Conservation (phyloP, 2,329 filamentous ascomycete genomes). For the Colletotrichum costaricense region DNA sequence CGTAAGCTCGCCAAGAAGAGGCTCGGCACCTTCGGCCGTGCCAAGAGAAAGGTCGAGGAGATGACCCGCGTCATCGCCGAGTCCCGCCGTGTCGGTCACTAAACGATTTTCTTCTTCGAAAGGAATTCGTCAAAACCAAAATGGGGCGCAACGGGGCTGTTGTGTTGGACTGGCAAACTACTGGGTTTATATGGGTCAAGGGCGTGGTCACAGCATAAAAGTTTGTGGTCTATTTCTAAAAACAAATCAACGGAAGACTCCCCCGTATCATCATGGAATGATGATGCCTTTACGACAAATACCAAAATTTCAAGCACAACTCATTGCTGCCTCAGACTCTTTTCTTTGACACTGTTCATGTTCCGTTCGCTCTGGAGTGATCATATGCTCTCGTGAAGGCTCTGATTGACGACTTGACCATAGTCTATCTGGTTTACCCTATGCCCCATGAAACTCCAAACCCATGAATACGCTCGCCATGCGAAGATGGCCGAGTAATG, state of each 20-base stretch:
- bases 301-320: conserved; percentile 44
- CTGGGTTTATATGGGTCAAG: conserved; percentile 42
- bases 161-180: conserved; percentile 15
- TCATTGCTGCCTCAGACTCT: not conserved
- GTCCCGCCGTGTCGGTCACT: conserved; percentile 77
- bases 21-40: conserved; percentile 98
- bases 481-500: not conserved
- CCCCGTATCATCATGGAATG: conserved; percentile 42
- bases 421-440: not conserved
- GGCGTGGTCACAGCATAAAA: conserved; percentile 48
- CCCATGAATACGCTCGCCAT: not conserved
- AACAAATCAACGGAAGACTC: conserved; percentile 37
- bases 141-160: not conserved
- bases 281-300: conserved; percentile 47
- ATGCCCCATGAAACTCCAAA: not conserved
- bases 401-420: not conserved
- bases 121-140: not conserved
- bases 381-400: not conserved
- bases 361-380: not conserved
- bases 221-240: conserved; percentile 31
- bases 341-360: not conserved
- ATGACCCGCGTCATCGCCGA: conserved; percentile 98
- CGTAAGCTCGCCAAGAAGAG: conserved; percentile 99
- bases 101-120: conserved; percentile 46
- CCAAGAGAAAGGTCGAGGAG: conserved; percentile 99